These are phyloP conservation scores for Candida manassasensis DNA, from an alignment of 805 yeast species.

Conservation along the genomic window DNA sequence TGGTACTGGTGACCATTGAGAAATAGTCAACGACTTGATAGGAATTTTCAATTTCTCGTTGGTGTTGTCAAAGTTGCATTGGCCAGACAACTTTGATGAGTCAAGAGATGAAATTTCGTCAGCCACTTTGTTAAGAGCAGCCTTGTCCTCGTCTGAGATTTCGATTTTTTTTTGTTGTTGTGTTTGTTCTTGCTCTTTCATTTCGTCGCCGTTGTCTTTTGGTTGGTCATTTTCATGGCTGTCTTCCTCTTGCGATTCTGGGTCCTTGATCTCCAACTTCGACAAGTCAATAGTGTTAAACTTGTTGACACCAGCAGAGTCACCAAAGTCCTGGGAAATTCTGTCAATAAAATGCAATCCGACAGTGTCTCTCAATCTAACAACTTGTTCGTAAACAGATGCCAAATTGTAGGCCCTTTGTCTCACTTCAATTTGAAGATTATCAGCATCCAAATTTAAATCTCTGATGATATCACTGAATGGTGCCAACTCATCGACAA, in stretches of 20 bases:
- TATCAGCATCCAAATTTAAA: conserved; percentile 15
- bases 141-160: conserved; percentile 28
- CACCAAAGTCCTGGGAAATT: conserved; percentile 36
- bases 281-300: conserved; percentile 39
- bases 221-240: conserved; percentile 12
- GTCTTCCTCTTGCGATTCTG: conserved; percentile 11
- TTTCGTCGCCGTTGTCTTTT: conserved; percentile 10
- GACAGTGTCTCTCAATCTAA: conserved; percentile 56
- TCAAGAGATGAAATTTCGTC: conserved; percentile 10
- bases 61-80: conserved; percentile 28
- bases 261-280: conserved; percentile 17
- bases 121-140: conserved; percentile 13
- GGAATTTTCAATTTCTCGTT: conserved; percentile 39
- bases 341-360: conserved; percentile 49
- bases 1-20: conserved; percentile 87
- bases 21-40: conserved; percentile 51
- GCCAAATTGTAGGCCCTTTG: conserved; percentile 58
- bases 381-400: conserved; percentile 57
- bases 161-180: conserved; percentile 4
- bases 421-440: conserved; percentile 41
- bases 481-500: conserved; percentile 24
- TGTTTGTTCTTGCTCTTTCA: conserved; percentile 5
- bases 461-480: conserved; percentile 20
- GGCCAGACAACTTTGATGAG: conserved; percentile 11
- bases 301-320: conserved; percentile 47